Conservation (phyloP, 148 eudicot genomes). For the Nyssa sinensis region DNA sequence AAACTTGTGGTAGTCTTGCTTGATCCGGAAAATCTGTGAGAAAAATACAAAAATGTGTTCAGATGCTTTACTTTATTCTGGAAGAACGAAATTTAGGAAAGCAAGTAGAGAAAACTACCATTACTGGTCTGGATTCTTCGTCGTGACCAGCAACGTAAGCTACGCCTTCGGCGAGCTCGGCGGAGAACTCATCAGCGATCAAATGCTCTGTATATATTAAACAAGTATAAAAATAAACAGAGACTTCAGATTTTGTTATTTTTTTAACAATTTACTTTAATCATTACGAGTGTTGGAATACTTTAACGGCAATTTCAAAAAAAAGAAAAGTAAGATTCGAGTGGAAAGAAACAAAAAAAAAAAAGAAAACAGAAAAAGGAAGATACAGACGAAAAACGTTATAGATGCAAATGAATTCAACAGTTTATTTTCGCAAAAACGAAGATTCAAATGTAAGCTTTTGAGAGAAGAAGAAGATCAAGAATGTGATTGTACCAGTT, state of each 20-base stretch:
- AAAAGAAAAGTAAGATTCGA: background rate
- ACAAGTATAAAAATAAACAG: constrained; percentile 18
- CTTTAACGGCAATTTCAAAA: constrained; percentile 24
- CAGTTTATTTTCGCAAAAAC: background rate
- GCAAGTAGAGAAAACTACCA: no score
- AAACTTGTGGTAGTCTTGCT: constrained; percentile 91
- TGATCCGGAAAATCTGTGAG: constrained; percentile 74
- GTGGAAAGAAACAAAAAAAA: constrained; percentile 10
- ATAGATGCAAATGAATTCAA: background rate
- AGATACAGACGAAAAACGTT: no score
- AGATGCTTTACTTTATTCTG: background rate
- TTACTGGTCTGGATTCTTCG: constrained; percentile 72
- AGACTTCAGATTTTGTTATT: background rate
- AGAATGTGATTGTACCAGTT: constrained; percentile 47
- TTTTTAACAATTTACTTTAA: constrained; percentile 11
- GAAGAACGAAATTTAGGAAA: constrained; percentile 3
- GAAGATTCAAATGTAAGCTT: constrained; percentile 1
- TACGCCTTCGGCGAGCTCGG: constrained; percentile 84
- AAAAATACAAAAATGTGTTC: background rate
- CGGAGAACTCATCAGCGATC: constrained; percentile 94
- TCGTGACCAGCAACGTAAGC: constrained; percentile 96
- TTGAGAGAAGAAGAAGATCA: background rate
- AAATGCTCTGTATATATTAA: no score
- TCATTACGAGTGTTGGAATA: constrained; percentile 25
- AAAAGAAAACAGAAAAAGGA: no score